phyloP scores from a whole-genome alignment of 495 filamentous ascomycete species.

The Penicilliopsis zonata region DNA sequence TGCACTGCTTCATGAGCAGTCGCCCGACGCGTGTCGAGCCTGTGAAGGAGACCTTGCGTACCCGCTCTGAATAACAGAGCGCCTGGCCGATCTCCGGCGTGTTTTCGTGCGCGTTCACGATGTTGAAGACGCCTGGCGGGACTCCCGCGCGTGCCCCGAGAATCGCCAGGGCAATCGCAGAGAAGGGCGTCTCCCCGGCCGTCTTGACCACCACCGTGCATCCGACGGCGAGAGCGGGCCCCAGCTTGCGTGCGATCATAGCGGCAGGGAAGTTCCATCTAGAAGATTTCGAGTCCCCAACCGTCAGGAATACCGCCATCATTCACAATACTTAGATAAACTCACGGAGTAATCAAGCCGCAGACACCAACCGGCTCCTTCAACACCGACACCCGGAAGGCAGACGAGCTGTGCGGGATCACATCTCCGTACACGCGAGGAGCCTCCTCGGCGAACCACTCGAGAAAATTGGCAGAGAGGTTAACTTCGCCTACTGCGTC shows the following conservation, averaged over 20 bases:
- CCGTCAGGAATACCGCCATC: neutral
- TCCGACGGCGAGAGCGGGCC: conserved; percentile 39
- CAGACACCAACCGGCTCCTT: conserved; percentile 26
- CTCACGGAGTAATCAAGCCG: conserved; percentile 44
- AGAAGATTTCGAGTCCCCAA: neutral
- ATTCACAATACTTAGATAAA: conserved; percentile 60
- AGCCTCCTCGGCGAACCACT: conserved; percentile 75
- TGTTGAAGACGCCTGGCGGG: conserved; percentile 36
- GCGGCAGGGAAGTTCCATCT: conserved; percentile 21
- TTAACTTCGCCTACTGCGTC: conserved; percentile 64
- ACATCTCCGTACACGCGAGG: conserved; percentile 60
- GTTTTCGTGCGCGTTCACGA: conserved; percentile 32
- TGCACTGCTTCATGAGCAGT: conserved; percentile 36
- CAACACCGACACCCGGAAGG: conserved; percentile 10
- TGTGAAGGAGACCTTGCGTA: conserved; percentile 41
- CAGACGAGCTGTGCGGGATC: conserved; percentile 35
- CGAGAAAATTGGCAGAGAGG: conserved; percentile 68
- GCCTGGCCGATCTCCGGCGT: conserved; percentile 28
- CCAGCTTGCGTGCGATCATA: conserved; percentile 79
- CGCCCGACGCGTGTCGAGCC: conserved; percentile 38
- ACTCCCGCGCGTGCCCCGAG: conserved; percentile 39
- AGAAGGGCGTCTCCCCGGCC: conserved; percentile 35
- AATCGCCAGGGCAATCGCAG: conserved; percentile 31
- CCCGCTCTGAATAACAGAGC: conserved; percentile 24
- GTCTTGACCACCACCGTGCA: conserved; percentile 40